Evolutionary conservation across 768 basidiomycete species (phyloP).

Genomic region (Stropharia rugosoannulata): DNA sequence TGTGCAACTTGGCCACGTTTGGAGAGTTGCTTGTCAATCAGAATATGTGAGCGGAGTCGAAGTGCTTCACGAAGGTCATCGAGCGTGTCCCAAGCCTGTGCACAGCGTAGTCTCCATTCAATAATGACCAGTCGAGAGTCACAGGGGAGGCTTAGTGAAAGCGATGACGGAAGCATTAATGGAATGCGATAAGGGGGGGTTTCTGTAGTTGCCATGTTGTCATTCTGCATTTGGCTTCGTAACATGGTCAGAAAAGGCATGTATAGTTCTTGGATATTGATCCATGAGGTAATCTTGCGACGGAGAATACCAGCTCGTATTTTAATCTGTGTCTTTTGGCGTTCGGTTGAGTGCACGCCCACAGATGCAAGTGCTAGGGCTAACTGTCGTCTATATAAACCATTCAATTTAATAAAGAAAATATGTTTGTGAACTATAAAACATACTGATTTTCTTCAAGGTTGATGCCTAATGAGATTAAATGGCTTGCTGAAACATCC

Average conservation of each 20-base stretch:
- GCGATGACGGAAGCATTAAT: conserved; percentile 20
- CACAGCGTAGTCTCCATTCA: conserved; percentile 27
- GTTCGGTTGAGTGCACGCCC: conserved; percentile 23
- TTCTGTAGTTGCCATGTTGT: background rate
- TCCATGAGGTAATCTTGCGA: conserved; percentile 27
- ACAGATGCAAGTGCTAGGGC: conserved; percentile 10
- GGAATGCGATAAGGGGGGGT: conserved; percentile 8
- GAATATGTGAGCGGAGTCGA: conserved; percentile 25
- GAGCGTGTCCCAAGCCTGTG: conserved; percentile 27
- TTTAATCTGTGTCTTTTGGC: conserved; percentile 27
- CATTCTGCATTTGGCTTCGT: background rate
- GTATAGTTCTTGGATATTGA: conserved; percentile 24
- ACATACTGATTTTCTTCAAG: background rate
- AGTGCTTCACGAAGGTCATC: conserved; percentile 26
- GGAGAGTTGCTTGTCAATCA: conserved; percentile 26
- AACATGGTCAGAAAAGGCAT: conserved; percentile 17
- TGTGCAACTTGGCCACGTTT: conserved; percentile 25
- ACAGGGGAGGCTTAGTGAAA: background rate
- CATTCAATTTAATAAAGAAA: background rate
- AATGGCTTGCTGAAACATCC: conserved; percentile 6
- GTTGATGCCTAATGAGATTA: background rate
- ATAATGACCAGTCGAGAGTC: conserved; percentile 9
- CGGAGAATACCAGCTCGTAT: conserved; percentile 20
- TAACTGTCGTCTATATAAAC: conserved; percentile 14
- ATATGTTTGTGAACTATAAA: background rate